Evolutionary conservation across 306 rosid species (phyloP), one percentile per base, ranked within the genome.

Genomic region (Begonia fuchsioides): DNA sequence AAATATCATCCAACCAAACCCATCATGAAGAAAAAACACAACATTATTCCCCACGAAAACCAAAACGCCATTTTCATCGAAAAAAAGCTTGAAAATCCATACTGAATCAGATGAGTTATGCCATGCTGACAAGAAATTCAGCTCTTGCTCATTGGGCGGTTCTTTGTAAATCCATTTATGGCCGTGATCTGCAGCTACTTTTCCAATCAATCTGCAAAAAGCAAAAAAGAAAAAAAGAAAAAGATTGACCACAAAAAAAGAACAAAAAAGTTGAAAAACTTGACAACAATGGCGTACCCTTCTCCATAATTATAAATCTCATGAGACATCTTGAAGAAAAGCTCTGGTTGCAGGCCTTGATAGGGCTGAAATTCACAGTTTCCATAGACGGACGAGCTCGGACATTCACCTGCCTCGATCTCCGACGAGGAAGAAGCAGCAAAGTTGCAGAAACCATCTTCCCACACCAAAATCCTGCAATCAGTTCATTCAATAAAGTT

Each of bases 251-350:
- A 20, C 32, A 20, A 2, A 20, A 20, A 2, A 20, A 6, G 32
- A 3, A 20, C 32, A 20, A 20, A 20, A 20, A 20, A 20, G 32
- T 20, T 6, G 32, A 20, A 20, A 20, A 20, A 20, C 32, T 20
- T 20, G 32, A 20, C 5, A 39, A 39, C 5, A 50, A 45, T 16
- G 17, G 51, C 52, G 46, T 74, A 85, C 98, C 98, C 98, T 75
- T 92, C 98, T 35, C 98, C 98, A 50, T 79, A 92, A 73, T 92
- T 92, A 57, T 92, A 92, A 87, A 92, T 92, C 96, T 92, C 98
- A 60, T 92, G 98, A 16, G 98, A 92, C 98, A 92, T 85, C 86
- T 92, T 92, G 83, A 92, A 92, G 81, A 92, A 92, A 51, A 85
- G 96, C 70, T 92, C 98, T 1, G 96, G 96, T 51, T 92, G 96